Base-by-base conservation (phyloP, 352 stramenopile genomes). In the Phytophthora tentaculata region DNA sequence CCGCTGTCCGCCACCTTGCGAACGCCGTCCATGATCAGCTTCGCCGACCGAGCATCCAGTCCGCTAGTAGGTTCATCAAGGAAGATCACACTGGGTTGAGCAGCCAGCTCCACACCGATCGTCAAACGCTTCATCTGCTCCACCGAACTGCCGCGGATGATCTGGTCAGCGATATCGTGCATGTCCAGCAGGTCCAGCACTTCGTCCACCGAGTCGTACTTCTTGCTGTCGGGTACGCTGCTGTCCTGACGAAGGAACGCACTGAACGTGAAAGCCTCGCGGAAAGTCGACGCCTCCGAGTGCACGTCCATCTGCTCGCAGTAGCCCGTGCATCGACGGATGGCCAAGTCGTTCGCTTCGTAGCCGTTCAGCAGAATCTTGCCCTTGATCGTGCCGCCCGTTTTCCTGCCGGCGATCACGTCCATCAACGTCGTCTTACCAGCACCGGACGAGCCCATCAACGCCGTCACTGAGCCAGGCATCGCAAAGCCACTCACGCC, bases 391-490 rank as follows among this genome's bases (percentile, higher is more conserved):
- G 72, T 83, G 26, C 94, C 94, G n/a, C 69, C 76, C 32, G 74
- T 85, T 56, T 84, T 64, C 23, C 94, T 77, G 26, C 94, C 74
- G 5, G 93, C 88, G 50, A 98, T 93, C 13, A 98, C 91, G 76
- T 98, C 92, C 68, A 97, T 91, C 17, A 98, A 76, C 3, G 94
- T 98, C 26, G 79, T 92, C 57, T 86, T 95, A 22, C 87, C 87
- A 16, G 87, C 86, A 28, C 84, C 88, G 37, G 68, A 88, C 22
- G 74, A 89, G 12, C 90, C 91, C 86, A 97, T 96, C 3, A 98
- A 70, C 14, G 90, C 92, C 20, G 88, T 97, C 73, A 98, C 81
- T 20, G 80, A 64, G 12, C 84, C 83, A 14, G 83, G 83, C 19
- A 65, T 53, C 17, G 77, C 74, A 48, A 71, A 75, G 10, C 79